Evolutionary conservation across 805 yeast species (phyloP).

Genomic region (Pichia occidentalis): DNA sequence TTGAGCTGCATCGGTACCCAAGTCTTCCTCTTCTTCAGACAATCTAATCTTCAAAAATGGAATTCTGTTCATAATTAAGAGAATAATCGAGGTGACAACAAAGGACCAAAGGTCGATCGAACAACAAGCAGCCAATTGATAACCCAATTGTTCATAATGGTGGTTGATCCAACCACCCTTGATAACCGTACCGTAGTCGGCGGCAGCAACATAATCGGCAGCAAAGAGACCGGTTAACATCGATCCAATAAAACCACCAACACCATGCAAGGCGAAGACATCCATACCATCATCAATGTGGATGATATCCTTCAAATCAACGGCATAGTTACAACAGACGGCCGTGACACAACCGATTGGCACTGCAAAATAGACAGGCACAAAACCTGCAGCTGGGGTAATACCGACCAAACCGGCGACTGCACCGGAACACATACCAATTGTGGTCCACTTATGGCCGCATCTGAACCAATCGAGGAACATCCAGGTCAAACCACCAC

Average conservation of each 20-base stretch:
- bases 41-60: conserved; percentile 81
- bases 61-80: conserved; percentile 60
- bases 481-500: conserved; percentile 94
- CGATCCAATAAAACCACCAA: conserved; percentile 85
- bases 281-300: conserved; percentile 92
- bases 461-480: conserved; percentile 80
- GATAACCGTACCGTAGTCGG: conserved; percentile 62
- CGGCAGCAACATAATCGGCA: conserved; percentile 78
- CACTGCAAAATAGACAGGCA: conserved; percentile 85
- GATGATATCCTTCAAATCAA: conserved; percentile 65
- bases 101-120: conserved; percentile 75
- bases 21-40: conserved; percentile 76
- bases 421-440: conserved; percentile 91
- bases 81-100: conserved; percentile 60
- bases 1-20: conserved; percentile 85
- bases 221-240: conserved; percentile 88
- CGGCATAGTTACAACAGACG: conserved; percentile 75
- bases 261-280: conserved; percentile 88
- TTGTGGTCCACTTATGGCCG: conserved; percentile 87
- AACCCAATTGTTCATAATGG: conserved; percentile 75
- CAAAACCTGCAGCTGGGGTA: conserved; percentile 96
- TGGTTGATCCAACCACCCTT: conserved; percentile 87
- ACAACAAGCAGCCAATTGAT: conserved; percentile 74
- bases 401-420: conserved; percentile 91
- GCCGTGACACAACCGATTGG: conserved; percentile 78